Percentiles rank a stretch among this genome's conserved stretches.
These are phyloP conservation scores for Ustilago trichophora DNA, from an alignment of 1,284 basidiomycete genomes.

Conservation along the genomic window DNA sequence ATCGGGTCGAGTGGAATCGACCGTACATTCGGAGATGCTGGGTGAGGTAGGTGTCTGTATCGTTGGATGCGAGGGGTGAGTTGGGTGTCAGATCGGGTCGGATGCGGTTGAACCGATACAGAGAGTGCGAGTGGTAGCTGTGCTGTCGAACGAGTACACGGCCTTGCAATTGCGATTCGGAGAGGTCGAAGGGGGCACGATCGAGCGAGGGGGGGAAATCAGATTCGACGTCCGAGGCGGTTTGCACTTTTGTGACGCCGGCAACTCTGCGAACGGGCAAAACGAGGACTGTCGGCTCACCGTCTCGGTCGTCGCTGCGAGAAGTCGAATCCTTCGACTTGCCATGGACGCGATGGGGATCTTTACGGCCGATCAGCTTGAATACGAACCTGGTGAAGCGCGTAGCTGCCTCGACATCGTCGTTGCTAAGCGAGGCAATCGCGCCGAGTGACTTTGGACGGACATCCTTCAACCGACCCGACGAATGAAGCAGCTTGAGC, in stretches of 20 bases:
- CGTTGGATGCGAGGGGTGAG: background rate
- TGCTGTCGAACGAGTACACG: conserved; percentile 15
- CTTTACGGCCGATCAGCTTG: conserved; percentile 4
- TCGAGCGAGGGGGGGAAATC: conserved; percentile 4
- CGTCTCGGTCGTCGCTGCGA: background rate
- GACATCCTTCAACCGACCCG: conserved; percentile 4
- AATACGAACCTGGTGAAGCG: conserved; percentile 16
- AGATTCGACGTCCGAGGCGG: conserved; percentile 3
- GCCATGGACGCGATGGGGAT: too few species aligned
- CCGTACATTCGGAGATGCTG: conserved; percentile 21
- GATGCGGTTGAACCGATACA: conserved; percentile 10
- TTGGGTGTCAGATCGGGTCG: conserved; percentile 5
- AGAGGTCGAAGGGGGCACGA: background rate
- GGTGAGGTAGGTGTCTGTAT: conserved; percentile 6
- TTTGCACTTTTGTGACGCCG: background rate
- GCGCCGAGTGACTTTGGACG: background rate
- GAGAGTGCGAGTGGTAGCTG: conserved; percentile 10
- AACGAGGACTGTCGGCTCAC: conserved; percentile 18
- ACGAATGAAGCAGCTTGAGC: conserved; percentile 2
- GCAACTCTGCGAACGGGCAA: conserved; percentile 9
- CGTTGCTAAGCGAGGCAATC: background rate
- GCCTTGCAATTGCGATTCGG: background rate
- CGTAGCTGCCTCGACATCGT: conserved; percentile 4
- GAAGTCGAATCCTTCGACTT: too few species aligned
- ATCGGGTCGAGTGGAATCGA: background rate